Percentiles rank a stretch among this genome's conserved stretches.
Evolutionary conservation across 2,329 filamentous ascomycete genomes (phyloP).

Genomic region (Xylariaceae sp.): DNA sequence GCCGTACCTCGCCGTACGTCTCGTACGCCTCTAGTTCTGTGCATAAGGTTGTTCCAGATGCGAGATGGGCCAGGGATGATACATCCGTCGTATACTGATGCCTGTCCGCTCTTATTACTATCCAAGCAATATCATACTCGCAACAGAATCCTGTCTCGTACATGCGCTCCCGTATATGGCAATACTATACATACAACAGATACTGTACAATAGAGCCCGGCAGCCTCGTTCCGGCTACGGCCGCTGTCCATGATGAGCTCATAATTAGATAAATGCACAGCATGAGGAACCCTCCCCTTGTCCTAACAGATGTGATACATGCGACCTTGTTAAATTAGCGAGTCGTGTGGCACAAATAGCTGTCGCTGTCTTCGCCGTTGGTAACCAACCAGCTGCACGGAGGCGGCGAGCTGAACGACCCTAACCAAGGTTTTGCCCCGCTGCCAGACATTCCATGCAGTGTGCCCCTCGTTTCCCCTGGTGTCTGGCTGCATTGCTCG

Average conservation of each 20-base stretch:
- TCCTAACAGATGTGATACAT: conserved; percentile 6
- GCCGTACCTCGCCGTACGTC: neutral
- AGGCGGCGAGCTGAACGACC: conserved; percentile 13
- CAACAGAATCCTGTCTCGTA: neutral
- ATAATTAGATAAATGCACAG: conserved; percentile 4
- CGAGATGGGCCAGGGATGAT: neutral
- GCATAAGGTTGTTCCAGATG: neutral
- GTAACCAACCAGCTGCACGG: conserved; percentile 16
- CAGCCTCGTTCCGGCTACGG: conserved; percentile 15
- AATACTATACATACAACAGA: conserved; percentile 3
- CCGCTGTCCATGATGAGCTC: conserved; percentile 8
- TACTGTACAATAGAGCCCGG: conserved; percentile 5
- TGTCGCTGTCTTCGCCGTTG: conserved; percentile 7
- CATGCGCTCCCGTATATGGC: conserved; percentile 1
- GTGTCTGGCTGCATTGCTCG: conserved; percentile 10
- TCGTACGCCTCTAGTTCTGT: too few species aligned
- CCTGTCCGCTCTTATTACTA: too few species aligned
- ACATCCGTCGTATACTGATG: too few species aligned
- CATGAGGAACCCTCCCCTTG: conserved; percentile 3
- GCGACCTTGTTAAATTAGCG: conserved; percentile 6
- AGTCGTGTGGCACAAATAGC: conserved; percentile 11
- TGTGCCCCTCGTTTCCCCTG: conserved; percentile 7
- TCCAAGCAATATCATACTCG: neutral
- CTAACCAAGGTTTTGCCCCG: conserved; percentile 12
- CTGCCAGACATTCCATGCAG: conserved; percentile 10